Evolutionary conservation across 257 asterid genomes (phyloP).

Genomic region (Asclepias syriaca): DNA sequence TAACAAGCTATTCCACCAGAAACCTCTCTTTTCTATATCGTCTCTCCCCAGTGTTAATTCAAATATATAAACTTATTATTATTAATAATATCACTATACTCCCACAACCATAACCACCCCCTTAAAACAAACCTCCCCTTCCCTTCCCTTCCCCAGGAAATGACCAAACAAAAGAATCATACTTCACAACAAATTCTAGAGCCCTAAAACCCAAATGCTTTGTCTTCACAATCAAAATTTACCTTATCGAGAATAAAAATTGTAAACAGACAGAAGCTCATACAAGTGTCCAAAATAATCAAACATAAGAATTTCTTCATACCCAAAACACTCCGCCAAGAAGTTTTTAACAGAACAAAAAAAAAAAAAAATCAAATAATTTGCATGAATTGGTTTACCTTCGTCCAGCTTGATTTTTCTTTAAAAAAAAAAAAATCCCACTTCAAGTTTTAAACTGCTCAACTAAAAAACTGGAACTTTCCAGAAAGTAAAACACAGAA

Average conservation of each 20-base stretch:
- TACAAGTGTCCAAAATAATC: background rate
- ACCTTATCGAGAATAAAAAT: background rate
- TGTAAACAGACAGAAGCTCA: background rate
- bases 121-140: background rate
- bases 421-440: background rate
- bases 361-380: background rate
- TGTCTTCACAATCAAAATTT: background rate
- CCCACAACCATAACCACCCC: too few relatives aligned
- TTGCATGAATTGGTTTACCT: constrained; percentile 3
- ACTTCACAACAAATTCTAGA: background rate
- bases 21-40: background rate
- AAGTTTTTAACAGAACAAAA: background rate
- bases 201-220: background rate
- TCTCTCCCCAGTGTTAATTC: too few relatives aligned
- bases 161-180: background rate
- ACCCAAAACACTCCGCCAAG: background rate
- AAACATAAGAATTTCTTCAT: background rate
- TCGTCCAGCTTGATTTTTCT: background rate
- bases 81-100: too few relatives aligned
- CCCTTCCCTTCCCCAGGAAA: background rate
- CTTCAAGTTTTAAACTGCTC: background rate
- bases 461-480: background rate
- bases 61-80: too few relatives aligned
- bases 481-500: background rate
- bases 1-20: background rate